Evolutionary conservation across 164 flowering plant genomes (phyloP), one percentile per base, ranked within the genome.

Genomic region (Aristolochia fimbriata): DNA sequence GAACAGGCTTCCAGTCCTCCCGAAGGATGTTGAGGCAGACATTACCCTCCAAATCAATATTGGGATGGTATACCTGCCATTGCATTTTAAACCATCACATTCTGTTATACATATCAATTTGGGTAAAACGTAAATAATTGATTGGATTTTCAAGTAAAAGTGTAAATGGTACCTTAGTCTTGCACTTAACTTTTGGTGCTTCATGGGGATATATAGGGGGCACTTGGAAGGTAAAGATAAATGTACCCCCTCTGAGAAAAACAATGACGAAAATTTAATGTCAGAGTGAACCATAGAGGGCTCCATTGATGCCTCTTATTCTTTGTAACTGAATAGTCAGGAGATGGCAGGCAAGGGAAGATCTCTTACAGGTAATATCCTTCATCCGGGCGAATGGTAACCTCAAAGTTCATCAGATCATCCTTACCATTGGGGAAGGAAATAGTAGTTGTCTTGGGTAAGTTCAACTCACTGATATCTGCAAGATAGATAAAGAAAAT

Each of bases 1-100:
- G 80, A 59, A 86, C 93, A 21, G 93, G 89, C 63, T 86, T 86
- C 93, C 93, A 86, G 63, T 86, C 93, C 68, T 86, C 93, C 61
- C 93, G 77, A 21, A 86, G 66, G 61, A 86, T 82, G 79, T 86
- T 86, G 68, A 86, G 87, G 69, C 93, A 86, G 50, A 86, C 93
- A 67, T 78, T 86, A 68, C 93, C 93, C 68, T 86, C 93, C 80
- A 86, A 67, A 71, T 84, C 89, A 19, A 84, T 86, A 57, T 86
- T 86, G 2, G 93, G 93, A 72, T 84, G 93, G 65, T 86, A 86
- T n/a, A 86, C 83, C 93, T 86, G 77, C 54, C 60, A 3, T 51
- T 24, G 12, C 12, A 5, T n/a, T 43, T 33, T 30, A 27, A 50
- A 19, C 11, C 16, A 61, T 6, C 2, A 20, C 20, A 9, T 22